Evolutionary conservation across 352 stramenopile species (phyloP).

Genomic region (Phytopythium sindhum): DNA sequence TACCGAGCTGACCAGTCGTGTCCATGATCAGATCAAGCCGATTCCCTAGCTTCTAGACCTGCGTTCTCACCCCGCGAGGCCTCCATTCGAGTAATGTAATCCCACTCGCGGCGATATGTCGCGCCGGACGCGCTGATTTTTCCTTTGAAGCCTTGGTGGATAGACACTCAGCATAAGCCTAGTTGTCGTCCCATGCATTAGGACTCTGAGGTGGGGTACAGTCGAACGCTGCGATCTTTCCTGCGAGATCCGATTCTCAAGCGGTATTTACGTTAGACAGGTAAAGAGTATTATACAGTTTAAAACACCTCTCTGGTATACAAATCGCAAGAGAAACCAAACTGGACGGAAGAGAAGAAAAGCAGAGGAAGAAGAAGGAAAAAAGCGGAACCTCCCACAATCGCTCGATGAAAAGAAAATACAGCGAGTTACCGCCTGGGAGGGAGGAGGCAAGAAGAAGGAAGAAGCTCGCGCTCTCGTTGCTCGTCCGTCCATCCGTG

Average conservation of each 20-base stretch:
- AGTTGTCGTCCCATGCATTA: background rate
- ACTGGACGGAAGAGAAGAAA: constrained; percentile 10
- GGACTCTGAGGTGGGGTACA: background rate
- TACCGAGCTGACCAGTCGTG: background rate
- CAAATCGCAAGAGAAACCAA: background rate
- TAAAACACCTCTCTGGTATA: background rate
- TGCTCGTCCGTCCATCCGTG: background rate
- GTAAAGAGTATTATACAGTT: background rate
- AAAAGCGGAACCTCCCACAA: constrained; percentile 3
- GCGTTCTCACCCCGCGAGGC: background rate
- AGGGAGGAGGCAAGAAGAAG: background rate
- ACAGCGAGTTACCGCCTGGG: constrained; percentile 5
- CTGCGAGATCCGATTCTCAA: background rate
- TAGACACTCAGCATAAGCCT: background rate
- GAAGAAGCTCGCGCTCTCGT: background rate
- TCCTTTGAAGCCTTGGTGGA: background rate
- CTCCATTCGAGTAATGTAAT: background rate
- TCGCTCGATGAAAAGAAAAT: constrained; percentile 1
- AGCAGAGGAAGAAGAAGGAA: constrained; percentile 4
- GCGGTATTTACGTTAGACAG: background rate
- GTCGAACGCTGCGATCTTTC: constrained; percentile 3
- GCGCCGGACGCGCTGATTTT: constrained; percentile 8
- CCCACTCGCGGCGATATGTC: background rate
- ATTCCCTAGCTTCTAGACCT: constrained; percentile 70
- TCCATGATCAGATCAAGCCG: constrained; percentile 85